Evolutionary conservation across 192 early-diverging fungal species (phyloP).

Genomic region (Umbelopsis ramanniana): DNA sequence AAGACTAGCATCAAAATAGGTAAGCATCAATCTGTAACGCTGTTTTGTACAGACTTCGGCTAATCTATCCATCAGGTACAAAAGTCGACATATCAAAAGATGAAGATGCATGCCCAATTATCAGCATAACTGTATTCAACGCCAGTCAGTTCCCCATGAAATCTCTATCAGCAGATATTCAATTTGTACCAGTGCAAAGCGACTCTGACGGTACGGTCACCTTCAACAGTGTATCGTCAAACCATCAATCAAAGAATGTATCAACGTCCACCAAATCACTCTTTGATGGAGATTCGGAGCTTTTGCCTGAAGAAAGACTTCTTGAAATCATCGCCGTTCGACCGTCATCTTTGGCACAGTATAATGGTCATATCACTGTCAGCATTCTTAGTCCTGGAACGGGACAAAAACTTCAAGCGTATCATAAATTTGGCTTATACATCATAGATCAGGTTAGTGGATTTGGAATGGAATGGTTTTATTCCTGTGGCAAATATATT

Average conservation of each 20-base stretch:
- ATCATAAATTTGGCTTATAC: constrained; percentile 49
- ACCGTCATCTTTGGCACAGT: constrained; percentile 7
- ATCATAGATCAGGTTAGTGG: constrained; percentile 42
- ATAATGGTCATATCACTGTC: constrained; percentile 20
- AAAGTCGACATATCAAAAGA: constrained; percentile 2
- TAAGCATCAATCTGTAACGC: neutral
- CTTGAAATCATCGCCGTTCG: constrained; percentile 21
- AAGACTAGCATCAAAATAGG: constrained; percentile 2
- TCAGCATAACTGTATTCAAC: neutral
- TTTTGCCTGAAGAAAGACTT: neutral
- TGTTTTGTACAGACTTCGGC: neutral
- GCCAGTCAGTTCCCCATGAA: constrained; percentile 18
- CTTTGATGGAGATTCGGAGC: neutral
- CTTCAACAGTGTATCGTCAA: neutral
- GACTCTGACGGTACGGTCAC: neutral
- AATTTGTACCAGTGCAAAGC: neutral
- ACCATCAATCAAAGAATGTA: neutral
- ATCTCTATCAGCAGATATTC: neutral
- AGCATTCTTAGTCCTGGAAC: constrained; percentile 45
- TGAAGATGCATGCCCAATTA: neutral
- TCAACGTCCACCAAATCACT: neutral
- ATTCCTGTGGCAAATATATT: neutral
- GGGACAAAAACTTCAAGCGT: constrained; percentile 33
- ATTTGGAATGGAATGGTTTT: neutral
- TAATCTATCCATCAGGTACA: neutral